Conservation (phyloP, 2,329 filamentous ascomycete genomes). For the Verticillium longisporum region DNA sequence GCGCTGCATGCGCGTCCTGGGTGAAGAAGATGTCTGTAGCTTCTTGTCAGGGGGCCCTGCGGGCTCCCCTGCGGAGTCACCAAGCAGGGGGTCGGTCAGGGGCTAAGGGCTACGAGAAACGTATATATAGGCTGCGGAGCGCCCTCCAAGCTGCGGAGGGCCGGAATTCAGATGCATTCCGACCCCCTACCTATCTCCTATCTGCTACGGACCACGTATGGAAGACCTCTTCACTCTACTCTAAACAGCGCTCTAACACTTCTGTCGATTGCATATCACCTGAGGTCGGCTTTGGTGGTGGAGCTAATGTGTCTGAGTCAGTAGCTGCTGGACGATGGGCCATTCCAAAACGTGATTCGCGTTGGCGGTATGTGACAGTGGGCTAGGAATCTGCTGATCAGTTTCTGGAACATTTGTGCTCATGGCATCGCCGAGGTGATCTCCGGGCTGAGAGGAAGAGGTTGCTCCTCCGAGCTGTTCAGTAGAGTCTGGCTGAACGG, state of each 20-base stretch:
- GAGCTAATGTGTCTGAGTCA: constrained; percentile 1
- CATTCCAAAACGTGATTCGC: constrained; percentile 16
- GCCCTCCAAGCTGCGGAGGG: too few relatives aligned
- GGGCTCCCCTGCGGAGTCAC: too few relatives aligned
- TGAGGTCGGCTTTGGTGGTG: neutral
- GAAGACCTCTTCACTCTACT: too few relatives aligned
- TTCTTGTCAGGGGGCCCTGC: neutral
- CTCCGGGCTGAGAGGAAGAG: neutral
- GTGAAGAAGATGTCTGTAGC: constrained; percentile 10
- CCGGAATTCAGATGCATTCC: too few relatives aligned
- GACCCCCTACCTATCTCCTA: too few relatives aligned
- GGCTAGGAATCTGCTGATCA: constrained; percentile 8
- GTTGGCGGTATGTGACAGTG: constrained; percentile 15
- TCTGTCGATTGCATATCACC: constrained; percentile 3
- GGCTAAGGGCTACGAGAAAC: too few relatives aligned
- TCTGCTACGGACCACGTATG: too few relatives aligned
- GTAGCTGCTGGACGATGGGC: constrained; percentile 14
- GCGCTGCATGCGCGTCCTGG: neutral
- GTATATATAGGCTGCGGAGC: too few relatives aligned
- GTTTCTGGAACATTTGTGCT: neutral
- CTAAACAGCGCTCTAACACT: too few relatives aligned
- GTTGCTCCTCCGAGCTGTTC: neutral
- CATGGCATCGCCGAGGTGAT: neutral
- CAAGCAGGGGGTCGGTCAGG: too few relatives aligned
- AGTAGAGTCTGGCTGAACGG: neutral